phyloP scores from a whole-genome alignment of 495 filamentous ascomycete genomes.

The Aspergillus cavernicola region DNA sequence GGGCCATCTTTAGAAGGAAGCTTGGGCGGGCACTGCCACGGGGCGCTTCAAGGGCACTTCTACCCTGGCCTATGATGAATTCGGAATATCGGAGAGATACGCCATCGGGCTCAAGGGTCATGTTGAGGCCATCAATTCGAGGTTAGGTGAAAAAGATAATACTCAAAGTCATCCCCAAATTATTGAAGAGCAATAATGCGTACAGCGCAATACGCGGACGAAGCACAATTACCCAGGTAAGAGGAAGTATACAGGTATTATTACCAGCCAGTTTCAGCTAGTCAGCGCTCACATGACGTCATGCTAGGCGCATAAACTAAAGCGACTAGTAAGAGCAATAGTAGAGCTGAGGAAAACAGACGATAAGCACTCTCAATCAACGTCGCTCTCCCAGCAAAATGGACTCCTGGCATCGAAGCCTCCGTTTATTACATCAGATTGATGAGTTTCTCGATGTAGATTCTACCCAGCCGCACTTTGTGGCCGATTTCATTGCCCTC shows the following conservation, averaged over 20 bases:
- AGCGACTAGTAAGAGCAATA: background rate
- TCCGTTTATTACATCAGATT: conserved; percentile 30
- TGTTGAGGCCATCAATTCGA: too few relatives aligned
- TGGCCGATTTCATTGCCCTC: conserved; percentile 27
- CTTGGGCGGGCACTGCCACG: conserved; percentile 13
- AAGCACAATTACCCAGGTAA: background rate
- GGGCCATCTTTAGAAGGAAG: conserved; percentile 5
- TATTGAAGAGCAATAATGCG: too few relatives aligned
- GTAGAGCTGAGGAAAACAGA: conserved; percentile 1
- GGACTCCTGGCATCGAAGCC: conserved; percentile 26
- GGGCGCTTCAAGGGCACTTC: conserved; percentile 7
- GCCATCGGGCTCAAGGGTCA: too few relatives aligned
- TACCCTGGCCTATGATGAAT: background rate
- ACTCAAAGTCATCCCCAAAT: background rate
- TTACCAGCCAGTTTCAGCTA: background rate
- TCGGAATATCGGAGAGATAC: background rate
- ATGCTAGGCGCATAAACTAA: conserved; percentile 4
- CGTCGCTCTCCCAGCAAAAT: conserved; percentile 11
- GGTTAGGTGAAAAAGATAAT: too few relatives aligned
- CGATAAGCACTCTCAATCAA: conserved; percentile 1
- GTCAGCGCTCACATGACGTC: conserved; percentile 16
- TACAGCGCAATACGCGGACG: too few relatives aligned
- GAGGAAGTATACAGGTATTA: background rate
- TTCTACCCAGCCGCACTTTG: conserved; percentile 19
- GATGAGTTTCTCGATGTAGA: conserved; percentile 32